These are phyloP conservation scores for Apiotrichum laibachii DNA, from an alignment of 1,284 basidiomycete species.

Conservation along the genomic window DNA sequence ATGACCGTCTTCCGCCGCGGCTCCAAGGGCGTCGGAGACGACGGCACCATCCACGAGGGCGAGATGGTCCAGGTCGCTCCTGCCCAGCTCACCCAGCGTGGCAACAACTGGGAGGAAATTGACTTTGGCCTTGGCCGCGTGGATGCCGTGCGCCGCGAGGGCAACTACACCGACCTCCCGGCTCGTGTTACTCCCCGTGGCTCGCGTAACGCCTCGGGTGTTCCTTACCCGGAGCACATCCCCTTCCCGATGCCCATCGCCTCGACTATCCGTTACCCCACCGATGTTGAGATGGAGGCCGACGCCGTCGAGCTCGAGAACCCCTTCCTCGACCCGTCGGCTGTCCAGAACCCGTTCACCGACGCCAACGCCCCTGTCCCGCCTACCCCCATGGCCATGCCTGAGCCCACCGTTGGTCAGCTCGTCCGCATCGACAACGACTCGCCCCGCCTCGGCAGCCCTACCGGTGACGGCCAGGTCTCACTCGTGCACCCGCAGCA, in stretches of 20 bases:
- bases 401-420: constrained; percentile 10
- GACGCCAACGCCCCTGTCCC: background rate
- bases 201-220: constrained; percentile 5
- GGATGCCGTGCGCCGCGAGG: constrained; percentile 35
- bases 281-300: constrained; percentile 9
- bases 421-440: constrained; percentile 25
- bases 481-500: constrained; percentile 9
- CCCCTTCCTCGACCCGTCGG: background rate
- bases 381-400: background rate
- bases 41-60: constrained; percentile 21
- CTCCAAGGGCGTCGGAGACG: constrained; percentile 22
- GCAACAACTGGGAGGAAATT: constrained; percentile 50
- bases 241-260: constrained; percentile 26
- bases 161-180: constrained; percentile 22
- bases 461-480: constrained; percentile 20
- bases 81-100: constrained; percentile 25
- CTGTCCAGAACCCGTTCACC: background rate
- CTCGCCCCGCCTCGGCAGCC: constrained; percentile 18
- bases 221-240: too few species aligned
- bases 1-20: constrained; percentile 26
- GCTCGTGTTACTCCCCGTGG: constrained; percentile 6
- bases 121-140: constrained; percentile 51
- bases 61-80: constrained; percentile 30
- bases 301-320: background rate
- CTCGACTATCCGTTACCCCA: constrained; percentile 21